Percentiles rank a stretch among this genome's conserved stretches.
phyloP scores from a whole-genome alignment of 345 rosid species.

The Lepidium africanum region DNA sequence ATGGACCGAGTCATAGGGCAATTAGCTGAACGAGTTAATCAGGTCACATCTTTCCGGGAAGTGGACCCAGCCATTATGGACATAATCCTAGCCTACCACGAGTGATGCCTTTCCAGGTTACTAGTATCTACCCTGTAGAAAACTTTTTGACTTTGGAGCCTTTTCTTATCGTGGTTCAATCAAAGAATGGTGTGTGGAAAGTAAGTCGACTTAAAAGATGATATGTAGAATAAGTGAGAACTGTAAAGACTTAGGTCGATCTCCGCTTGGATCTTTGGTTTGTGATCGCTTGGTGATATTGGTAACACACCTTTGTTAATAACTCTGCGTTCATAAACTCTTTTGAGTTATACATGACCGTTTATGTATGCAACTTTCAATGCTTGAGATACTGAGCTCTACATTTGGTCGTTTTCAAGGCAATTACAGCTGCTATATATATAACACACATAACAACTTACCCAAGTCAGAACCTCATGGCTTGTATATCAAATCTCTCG shows the following conservation, averaged over 20 bases:
- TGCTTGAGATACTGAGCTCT: neutral
- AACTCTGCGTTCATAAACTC: neutral
- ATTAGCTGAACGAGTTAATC: slow-evolving; percentile 53
- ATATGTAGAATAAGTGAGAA: neutral
- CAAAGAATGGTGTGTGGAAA: slow-evolving; percentile 4
- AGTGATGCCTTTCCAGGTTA: slow-evolving; percentile 18
- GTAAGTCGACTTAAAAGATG: neutral
- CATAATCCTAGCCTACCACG: slow-evolving; percentile 22
- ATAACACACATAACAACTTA: neutral
- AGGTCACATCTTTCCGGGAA: slow-evolving; percentile 39
- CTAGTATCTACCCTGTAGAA: neutral
- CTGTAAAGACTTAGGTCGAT: neutral
- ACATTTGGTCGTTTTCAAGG: neutral
- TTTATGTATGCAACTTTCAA: neutral
- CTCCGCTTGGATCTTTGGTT: neutral
- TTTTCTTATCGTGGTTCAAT: neutral
- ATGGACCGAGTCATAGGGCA: slow-evolving; percentile 69
- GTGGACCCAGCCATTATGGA: slow-evolving; percentile 45
- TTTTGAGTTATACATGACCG: neutral
- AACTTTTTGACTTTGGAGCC: neutral
- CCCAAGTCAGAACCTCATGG: slow-evolving; percentile 30
- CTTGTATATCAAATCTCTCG: slow-evolving; percentile 72
- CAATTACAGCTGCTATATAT: neutral
- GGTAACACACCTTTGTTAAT: neutral
- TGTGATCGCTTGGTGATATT: neutral